Conservation (phyloP, 2,329 filamentous ascomycete species). For the Alternaria sp. region DNA sequence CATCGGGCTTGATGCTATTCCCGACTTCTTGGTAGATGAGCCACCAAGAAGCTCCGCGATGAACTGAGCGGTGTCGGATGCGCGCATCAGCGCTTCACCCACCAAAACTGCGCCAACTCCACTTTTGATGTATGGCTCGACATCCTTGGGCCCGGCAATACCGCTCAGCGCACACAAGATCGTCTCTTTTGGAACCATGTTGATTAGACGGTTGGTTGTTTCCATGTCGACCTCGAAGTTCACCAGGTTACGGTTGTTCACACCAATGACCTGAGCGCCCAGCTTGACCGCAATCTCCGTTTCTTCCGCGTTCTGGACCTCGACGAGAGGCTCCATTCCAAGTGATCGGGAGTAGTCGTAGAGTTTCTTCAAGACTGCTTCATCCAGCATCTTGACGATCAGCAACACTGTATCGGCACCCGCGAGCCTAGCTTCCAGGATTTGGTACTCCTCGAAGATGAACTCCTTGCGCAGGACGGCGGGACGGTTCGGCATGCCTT, state of each 20-base stretch:
- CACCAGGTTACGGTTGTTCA: conserved; percentile 96
- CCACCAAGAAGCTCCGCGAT: conserved; percentile 81
- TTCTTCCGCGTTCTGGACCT: conserved; percentile 93
- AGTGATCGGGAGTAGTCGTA: conserved; percentile 89
- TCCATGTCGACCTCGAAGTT: conserved; percentile 96
- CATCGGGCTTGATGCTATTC: conserved; percentile 54
- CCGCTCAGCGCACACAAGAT: conserved; percentile 94
- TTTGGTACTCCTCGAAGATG: conserved; percentile 97
- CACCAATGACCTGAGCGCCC: conserved; percentile 89
- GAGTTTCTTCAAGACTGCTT: conserved; percentile 72
- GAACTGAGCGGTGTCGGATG: conserved; percentile 80
- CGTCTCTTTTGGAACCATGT: conserved; percentile 82
- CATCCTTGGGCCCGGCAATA: conserved; percentile 87
- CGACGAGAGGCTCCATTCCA: conserved; percentile 96
- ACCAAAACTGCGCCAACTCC: conserved; percentile 93
- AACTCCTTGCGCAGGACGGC: conserved; percentile 96
- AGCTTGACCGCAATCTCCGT: conserved; percentile 87
- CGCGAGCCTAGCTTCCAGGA: conserved; percentile 88
- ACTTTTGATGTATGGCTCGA: conserved; percentile 83
- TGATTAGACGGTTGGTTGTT: conserved; percentile 87
- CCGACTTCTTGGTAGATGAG: conserved; percentile 27
- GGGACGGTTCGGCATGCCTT: conserved; percentile 89
- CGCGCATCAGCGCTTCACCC: conserved; percentile 94
- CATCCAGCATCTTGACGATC: conserved; percentile 97
- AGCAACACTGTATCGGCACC: conserved; percentile 93